Conservation (phyloP, 2,329 filamentous ascomycete species). For the Truncatella angustata region DNA sequence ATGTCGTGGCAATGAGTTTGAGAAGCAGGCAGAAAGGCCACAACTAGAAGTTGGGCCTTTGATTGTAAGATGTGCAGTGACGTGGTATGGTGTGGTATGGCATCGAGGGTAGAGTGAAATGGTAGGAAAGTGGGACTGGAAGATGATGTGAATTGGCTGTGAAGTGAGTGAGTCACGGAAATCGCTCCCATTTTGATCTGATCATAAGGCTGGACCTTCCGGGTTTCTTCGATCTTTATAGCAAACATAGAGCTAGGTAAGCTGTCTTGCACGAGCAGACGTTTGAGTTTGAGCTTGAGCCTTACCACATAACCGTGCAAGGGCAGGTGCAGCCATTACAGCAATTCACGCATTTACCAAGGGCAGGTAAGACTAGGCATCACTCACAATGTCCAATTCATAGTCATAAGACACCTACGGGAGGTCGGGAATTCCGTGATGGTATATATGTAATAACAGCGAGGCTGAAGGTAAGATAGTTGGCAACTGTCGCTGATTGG, state of each 20-base stretch:
- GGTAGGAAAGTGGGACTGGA: too few relatives aligned
- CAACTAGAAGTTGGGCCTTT: too few relatives aligned
- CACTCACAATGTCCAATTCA: neutral
- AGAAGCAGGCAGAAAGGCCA: too few relatives aligned
- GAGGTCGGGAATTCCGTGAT: neutral
- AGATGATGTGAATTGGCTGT: too few relatives aligned
- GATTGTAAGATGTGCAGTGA: too few relatives aligned
- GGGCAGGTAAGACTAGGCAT: conserved; percentile 1
- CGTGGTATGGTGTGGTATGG: too few relatives aligned
- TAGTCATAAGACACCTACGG: neutral
- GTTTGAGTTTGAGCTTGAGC: neutral
- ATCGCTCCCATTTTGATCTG: neutral
- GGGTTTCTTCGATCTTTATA: too few relatives aligned
- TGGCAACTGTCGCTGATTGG: neutral
- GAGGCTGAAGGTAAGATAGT: neutral
- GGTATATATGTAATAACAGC: neutral
- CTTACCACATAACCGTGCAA: neutral
- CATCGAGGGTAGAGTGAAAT: too few relatives aligned
- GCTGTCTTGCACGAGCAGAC: too few relatives aligned
- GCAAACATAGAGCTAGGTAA: too few relatives aligned
- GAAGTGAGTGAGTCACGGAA: neutral
- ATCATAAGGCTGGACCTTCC: too few relatives aligned
- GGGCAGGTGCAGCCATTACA: neutral
- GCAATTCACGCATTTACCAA: neutral
- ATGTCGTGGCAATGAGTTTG: too few relatives aligned